Evolutionary conservation across 2,329 filamentous ascomycete species (phyloP).

Genomic region (Polychaeton citri): DNA sequence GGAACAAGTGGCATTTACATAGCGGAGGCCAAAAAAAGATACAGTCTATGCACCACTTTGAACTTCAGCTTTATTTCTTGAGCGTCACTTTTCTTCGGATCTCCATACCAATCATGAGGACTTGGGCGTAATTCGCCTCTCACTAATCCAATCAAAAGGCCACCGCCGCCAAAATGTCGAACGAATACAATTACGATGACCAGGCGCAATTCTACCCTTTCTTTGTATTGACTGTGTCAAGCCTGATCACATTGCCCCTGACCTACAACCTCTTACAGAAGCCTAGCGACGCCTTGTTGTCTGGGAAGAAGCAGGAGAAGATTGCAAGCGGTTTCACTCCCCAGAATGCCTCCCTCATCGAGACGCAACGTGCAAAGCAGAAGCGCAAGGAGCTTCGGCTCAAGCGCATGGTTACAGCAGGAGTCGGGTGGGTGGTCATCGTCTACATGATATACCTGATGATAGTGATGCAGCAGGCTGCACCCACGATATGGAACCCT

Average conservation of each 20-base stretch:
- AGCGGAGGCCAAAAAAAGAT: too few species aligned
- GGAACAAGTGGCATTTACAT: conserved; percentile 1
- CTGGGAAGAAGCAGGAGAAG: conserved; percentile 67
- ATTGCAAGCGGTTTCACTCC: conserved; percentile 73
- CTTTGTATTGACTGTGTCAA: conserved; percentile 85
- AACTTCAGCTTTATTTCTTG: too few species aligned
- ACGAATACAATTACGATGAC: conserved; percentile 97
- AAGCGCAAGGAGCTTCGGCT: conserved; percentile 79
- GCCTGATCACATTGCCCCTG: conserved; percentile 60
- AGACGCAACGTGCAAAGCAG: conserved; percentile 69
- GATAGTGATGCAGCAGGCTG: conserved; percentile 55
- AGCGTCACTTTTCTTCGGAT: too few species aligned
- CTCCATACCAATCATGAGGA: too few species aligned
- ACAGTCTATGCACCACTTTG: too few species aligned
- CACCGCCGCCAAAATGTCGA: conserved; percentile 52
- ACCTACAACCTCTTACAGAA: conserved; percentile 75
- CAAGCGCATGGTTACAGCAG: conserved; percentile 66
- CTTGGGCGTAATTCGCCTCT: background rate
- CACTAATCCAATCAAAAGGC: background rate
- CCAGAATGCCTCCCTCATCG: conserved; percentile 71
- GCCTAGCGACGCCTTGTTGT: conserved; percentile 55
- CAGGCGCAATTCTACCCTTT: conserved; percentile 98
- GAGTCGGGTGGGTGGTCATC: conserved; percentile 71
- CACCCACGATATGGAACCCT: conserved; percentile 82
- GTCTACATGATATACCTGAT: conserved; percentile 89